Conservation (phyloP, 345 rosid species). For the Euclidium syriacum region DNA sequence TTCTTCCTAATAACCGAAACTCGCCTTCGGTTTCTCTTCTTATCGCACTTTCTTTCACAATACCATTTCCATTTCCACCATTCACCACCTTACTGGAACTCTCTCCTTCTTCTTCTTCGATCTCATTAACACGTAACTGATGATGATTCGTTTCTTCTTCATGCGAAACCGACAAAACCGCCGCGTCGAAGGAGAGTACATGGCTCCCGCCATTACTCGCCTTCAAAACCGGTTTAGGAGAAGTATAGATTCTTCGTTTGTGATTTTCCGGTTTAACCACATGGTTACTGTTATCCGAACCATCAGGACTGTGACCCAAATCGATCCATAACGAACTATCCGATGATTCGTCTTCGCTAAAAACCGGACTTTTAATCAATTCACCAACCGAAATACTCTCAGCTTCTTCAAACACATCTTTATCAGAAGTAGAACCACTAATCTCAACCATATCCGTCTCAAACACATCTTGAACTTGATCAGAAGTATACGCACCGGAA, state of each 20-base stretch:
- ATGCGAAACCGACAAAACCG: constrained; percentile 83
- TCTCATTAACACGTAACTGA: constrained; percentile 43
- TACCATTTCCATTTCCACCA: constrained; percentile 44
- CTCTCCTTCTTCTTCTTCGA: constrained; percentile 61
- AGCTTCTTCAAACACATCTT: constrained; percentile 90
- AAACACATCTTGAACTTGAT: constrained; percentile 91
- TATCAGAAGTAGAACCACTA: constrained; percentile 72
- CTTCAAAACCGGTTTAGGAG: constrained; percentile 58
- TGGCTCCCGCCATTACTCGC: constrained; percentile 48
- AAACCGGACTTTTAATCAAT: constrained; percentile 93
- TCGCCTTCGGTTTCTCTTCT: constrained; percentile 99
- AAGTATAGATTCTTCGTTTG: constrained; percentile 44
- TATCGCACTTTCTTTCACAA: constrained; percentile 94
- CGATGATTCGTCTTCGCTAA: constrained; percentile 94
- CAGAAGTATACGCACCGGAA: constrained; percentile 83
- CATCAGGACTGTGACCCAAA: constrained; percentile 93
- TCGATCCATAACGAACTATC: constrained; percentile 90
- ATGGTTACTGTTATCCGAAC: too few relatives aligned
- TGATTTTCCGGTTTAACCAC: constrained; percentile 59
- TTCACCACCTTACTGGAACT: constrained; percentile 31
- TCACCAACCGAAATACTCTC: constrained; percentile 92
- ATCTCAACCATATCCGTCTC: constrained; percentile 86
- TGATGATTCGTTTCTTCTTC: constrained; percentile 37
- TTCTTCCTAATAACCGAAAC: constrained; percentile 84
- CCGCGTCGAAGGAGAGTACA: constrained; percentile 90